Evolutionary conservation across 176 grass and related monocot species (phyloP), one percentile per base, ranked within the genome.

Genomic region (Lolium multiflorum): DNA sequence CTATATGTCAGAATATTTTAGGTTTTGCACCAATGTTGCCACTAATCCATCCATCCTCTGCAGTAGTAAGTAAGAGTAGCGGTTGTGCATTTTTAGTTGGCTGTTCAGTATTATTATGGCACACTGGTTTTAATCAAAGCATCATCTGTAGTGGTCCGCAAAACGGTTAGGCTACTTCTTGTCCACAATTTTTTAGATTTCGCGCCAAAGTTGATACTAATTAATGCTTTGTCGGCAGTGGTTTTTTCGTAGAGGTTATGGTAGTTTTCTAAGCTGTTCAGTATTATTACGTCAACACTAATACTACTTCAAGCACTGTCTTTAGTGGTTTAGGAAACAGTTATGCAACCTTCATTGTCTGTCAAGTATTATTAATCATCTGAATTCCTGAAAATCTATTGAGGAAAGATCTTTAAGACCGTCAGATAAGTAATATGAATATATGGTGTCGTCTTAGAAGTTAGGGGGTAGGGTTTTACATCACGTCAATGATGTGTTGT

Each of bases 301-400:
- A 4, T 52, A 11, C 41, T 43, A 43, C 46, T 72, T 72, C 69
- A 72, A 47, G 11, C 20, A 7, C 39, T 72, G 20, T 47, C 69
- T 0, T 44, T 44, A 71, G 5, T 71, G 39, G 2, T 71, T 71
- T 43, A 71, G 5, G 2, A 72, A 72, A 72, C 11, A 4, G 28
- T 82, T 70, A 4, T 49, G 18, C 44, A 24, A 78, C 56, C 22
- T 46, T 83, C 14, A 31, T 69, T 69, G 18, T 43, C 28, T 67
- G 22, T 24, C 2, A 13, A 81, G 17, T 70, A 83, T 50, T 49
- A 44, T 76, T 60, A 20, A 78, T 55, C 13, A 60, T 66, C 13
- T 71, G 41, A 77, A 25, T 85, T 85, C 13, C 47, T 62, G 31
- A 26, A 17, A 26, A 70, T 5, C 24, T 59, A 88, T 50, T 1